phyloP scores from a whole-genome alignment of 2,329 filamentous ascomycete species.

The Teratosphaeria viscida region DNA sequence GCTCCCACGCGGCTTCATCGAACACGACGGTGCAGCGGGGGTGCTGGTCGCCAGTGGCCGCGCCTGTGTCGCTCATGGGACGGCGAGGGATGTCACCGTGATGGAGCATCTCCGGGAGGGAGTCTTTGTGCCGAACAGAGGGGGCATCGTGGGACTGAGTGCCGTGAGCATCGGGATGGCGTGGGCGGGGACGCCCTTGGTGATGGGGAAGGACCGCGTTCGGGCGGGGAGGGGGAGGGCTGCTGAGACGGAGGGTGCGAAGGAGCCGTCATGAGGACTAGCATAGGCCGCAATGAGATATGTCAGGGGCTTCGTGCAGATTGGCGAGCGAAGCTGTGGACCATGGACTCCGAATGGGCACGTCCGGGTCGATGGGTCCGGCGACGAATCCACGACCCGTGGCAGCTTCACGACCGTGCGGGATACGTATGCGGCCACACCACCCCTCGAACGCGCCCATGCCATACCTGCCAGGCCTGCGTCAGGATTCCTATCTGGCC shows the following conservation, averaged over 20 bases:
- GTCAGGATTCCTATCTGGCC: not conserved
- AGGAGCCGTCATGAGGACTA: not conserved
- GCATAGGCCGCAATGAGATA: too few species aligned
- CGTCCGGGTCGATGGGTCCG: too few species aligned
- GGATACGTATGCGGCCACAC: too few species aligned
- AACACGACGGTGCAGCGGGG: constrained; percentile 18
- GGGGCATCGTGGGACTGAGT: constrained; percentile 19
- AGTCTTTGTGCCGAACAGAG: constrained; percentile 30
- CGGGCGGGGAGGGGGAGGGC: constrained; percentile 1
- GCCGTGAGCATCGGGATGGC: constrained; percentile 22
- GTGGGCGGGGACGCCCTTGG: constrained; percentile 19
- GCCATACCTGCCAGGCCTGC: not conserved
- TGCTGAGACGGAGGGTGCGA: not conserved
- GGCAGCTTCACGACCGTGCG: too few species aligned
- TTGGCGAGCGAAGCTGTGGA: too few species aligned
- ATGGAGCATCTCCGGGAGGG: constrained; percentile 34
- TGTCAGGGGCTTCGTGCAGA: too few species aligned
- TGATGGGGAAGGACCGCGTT: constrained; percentile 19
- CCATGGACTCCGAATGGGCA: too few species aligned
- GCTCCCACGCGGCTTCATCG: constrained; percentile 15
- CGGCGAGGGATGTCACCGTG: constrained; percentile 37
- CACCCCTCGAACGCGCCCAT: too few species aligned
- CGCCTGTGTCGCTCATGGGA: constrained; percentile 39
- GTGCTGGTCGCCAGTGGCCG: constrained; percentile 36
- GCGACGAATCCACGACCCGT: too few species aligned